Evolutionary conservation across 2,329 filamentous ascomycete genomes (phyloP).

Genomic region (Incumbomyces delicatus): DNA sequence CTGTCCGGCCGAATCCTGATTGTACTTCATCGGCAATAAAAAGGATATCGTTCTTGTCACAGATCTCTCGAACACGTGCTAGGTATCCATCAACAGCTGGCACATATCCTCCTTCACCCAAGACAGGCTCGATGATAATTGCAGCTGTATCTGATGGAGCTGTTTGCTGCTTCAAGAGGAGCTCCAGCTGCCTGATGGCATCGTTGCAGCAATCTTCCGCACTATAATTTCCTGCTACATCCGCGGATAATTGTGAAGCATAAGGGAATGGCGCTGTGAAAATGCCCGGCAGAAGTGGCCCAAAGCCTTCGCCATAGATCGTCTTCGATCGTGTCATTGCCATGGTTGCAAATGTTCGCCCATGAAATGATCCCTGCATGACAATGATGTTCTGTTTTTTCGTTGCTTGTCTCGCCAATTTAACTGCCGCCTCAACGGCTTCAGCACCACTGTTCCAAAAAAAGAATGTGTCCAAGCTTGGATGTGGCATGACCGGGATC

Average conservation of each 20-base stretch:
- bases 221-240: conserved; percentile 19
- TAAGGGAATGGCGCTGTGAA: conserved; percentile 31
- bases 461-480: conserved; percentile 30
- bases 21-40: conserved; percentile 37
- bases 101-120: conserved; percentile 30
- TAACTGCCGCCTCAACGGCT: conserved; percentile 29
- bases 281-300: conserved; percentile 30
- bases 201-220: conserved; percentile 31
- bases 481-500: conserved; percentile 28
- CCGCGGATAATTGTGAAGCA: conserved; percentile 29
- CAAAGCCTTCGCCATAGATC: conserved; percentile 23
- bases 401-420: conserved; percentile 28
- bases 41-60: conserved; percentile 35
- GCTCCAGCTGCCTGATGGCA: conserved; percentile 26
- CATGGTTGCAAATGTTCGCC: conserved; percentile 24
- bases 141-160: conserved; percentile 29
- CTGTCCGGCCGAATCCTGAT: conserved; percentile 35
- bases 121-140: conserved; percentile 28
- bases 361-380: conserved; percentile 31
- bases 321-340: conserved; percentile 7
- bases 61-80: conserved; percentile 30
- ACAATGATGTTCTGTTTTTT: conserved; percentile 31
- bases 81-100: conserved; percentile 26
- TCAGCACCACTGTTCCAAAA: conserved; percentile 32
- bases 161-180: conserved; percentile 27